Conservation (phyloP, 768 basidiomycete genomes). For the Cystobasidium ongulense region DNA sequence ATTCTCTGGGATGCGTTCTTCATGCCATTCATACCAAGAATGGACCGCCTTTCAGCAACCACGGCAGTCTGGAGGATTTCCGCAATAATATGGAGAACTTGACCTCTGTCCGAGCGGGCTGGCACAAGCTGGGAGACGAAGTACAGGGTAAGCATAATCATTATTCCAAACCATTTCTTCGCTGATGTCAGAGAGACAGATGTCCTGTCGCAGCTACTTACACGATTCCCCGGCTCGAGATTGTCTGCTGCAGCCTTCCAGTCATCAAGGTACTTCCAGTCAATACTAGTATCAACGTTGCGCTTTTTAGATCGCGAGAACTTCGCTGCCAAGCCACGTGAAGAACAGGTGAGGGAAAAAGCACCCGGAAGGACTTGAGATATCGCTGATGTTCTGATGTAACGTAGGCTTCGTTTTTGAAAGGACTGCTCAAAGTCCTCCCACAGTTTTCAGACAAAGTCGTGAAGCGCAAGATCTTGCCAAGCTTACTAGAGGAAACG, state of each 20-base stretch:
- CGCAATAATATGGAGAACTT: conserved; percentile 45
- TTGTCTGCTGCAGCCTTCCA: conserved; percentile 69
- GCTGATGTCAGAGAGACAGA: too few relatives aligned
- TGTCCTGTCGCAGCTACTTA: conserved; percentile 69
- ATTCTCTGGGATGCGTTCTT: conserved; percentile 79
- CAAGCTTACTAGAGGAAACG: conserved; percentile 78
- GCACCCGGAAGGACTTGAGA: conserved; percentile 89
- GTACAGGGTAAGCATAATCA: conserved; percentile 54
- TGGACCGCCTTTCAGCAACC: conserved; percentile 75
- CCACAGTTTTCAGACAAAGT: conserved; percentile 80
- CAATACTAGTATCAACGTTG: conserved; percentile 85
- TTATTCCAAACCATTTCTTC: too few relatives aligned
- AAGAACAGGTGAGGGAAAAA: conserved; percentile 67
- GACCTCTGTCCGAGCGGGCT: conserved; percentile 60
- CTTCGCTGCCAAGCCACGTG: conserved; percentile 83
- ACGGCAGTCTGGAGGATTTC: conserved; percentile 47
- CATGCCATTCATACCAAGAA: conserved; percentile 77
- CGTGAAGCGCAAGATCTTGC: conserved; percentile 76
- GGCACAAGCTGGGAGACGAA: conserved; percentile 43
- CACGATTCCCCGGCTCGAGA: conserved; percentile 62
- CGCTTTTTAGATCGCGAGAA: conserved; percentile 93
- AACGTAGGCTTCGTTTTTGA: conserved; percentile 1
- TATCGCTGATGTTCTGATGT: conserved; percentile 42
- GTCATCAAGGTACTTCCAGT: conserved; percentile 83
- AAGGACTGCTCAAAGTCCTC: conserved; percentile 52